Percentiles rank a stretch among this genome's conserved stretches.
Evolutionary conservation across 1,284 basidiomycete genomes (phyloP).

Genomic region (Anthracocystis panici-leucophaei): DNA sequence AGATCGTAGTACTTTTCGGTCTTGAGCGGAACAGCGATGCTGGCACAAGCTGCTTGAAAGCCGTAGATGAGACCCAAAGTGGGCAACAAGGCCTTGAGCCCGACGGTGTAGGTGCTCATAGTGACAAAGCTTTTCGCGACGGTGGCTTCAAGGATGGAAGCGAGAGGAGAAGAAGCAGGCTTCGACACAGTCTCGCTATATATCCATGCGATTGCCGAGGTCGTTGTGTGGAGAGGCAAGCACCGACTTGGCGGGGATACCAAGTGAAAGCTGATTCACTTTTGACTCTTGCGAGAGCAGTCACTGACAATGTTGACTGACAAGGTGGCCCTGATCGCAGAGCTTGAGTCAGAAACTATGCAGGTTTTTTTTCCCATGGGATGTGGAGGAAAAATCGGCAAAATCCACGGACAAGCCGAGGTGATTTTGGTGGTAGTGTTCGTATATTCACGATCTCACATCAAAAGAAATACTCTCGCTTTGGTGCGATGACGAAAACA

Average conservation of each 20-base stretch:
- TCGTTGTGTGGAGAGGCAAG: not conserved
- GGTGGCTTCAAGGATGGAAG: not conserved
- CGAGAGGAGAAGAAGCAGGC: not conserved
- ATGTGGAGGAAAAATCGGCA: not conserved
- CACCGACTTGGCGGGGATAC: not conserved
- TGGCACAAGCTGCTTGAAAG: conserved; percentile 56
- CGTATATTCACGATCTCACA: not conserved
- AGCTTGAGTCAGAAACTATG: not conserved
- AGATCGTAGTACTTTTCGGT: conserved; percentile 65
- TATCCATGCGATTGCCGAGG: not conserved
- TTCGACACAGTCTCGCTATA: not conserved
- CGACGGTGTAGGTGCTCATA: conserved; percentile 53
- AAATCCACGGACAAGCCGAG: not conserved
- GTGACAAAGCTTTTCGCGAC: not conserved
- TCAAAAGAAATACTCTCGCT: not conserved
- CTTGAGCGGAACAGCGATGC: conserved; percentile 51
- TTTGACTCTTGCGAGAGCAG: not conserved
- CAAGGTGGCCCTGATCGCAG: not conserved
- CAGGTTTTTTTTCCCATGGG: not conserved
- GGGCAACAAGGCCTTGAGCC: conserved; percentile 52
- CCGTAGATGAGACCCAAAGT: conserved; percentile 59
- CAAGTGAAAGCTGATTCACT: not conserved
- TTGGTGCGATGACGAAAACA: not conserved
- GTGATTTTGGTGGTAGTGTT: not conserved
- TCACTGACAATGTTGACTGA: not conserved